Base-by-base conservation (phyloP, 257 asterid species). In the Nicotiana tomentosiformis region DNA sequence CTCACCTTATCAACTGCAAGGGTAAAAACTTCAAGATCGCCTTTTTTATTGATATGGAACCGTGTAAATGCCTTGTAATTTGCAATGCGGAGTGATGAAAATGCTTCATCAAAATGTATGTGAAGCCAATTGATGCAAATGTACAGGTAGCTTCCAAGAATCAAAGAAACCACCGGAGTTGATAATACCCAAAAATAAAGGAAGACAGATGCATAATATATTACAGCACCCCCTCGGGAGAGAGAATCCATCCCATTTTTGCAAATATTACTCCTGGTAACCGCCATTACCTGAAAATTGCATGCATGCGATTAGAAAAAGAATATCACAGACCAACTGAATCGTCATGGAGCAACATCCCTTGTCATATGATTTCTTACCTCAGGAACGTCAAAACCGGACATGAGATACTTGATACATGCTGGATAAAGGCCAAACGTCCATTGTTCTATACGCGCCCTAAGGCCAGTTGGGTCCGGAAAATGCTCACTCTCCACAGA, bases 121-220 rank as follows among this genome's bases (percentile, higher is more conserved):
- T 96, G 99, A 82, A 96, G 94, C 99, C 99, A 96, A 57, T 96
- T 96, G 68, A 96, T 96, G 91, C 98, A 96, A 84, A 94, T 62
- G 58, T 96, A 96, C 53, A 96, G 97, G 88, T 96, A 96, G 94
- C 99, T 94, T 77, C 99, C 99, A 5, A 96, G 95, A 65, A 96
- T 86, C 88, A 96, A 84, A 18, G 99, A 96, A 64, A 96, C 99
- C 15, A 96, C 93, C 1, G 99, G 99, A 76, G 99, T 96, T 18
- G 99, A 93, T 86, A 96, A 91, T 82, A 96, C 99, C 99, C 99
- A 96, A 88, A 90, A 96, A 81, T 96, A 96, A 76, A 96, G 99
- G 86, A 96, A 96, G 83, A 96, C 94, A 0, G 99, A 93, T 14
- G 99, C 98, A 86, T 96, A 96, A 88, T 94, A 96, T 80, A 93